Conservation (phyloP, 2,329 filamentous ascomycete species). For the Reticulascus tulasneorum region DNA sequence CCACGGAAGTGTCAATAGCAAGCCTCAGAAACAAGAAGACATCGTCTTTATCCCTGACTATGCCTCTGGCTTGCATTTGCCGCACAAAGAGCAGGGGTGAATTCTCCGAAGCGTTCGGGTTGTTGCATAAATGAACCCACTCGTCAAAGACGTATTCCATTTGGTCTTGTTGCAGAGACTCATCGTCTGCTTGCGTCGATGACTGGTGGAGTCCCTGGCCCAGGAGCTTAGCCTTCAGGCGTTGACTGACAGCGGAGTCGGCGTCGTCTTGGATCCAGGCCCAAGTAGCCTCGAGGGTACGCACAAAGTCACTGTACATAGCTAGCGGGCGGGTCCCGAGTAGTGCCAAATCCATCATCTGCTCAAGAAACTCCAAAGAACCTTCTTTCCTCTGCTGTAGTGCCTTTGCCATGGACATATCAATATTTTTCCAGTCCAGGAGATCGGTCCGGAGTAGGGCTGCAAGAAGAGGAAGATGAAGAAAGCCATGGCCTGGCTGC, state of each 20-base stretch:
- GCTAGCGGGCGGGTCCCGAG: conserved; percentile 74
- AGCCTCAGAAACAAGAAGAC: conserved; percentile 75
- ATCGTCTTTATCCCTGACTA: conserved; percentile 72
- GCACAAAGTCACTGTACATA: conserved; percentile 80
- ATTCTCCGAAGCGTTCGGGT: conserved; percentile 70
- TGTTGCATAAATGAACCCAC: conserved; percentile 81
- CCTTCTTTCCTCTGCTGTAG: conserved; percentile 66
- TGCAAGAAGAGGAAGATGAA: conserved; percentile 54
- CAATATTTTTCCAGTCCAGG: conserved; percentile 61
- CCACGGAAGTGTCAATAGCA: conserved; percentile 75
- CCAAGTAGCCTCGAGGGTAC: conserved; percentile 76
- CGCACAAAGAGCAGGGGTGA: conserved; percentile 72
- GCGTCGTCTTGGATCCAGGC: conserved; percentile 76
- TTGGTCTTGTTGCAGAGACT: conserved; percentile 62
- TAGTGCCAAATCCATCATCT: conserved; percentile 73
- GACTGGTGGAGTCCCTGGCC: conserved; percentile 48
- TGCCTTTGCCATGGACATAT: conserved; percentile 68
- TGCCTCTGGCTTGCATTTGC: conserved; percentile 71
- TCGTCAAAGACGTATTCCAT: conserved; percentile 95
- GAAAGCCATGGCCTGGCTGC: conserved; percentile 51
- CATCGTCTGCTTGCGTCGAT: neutral
- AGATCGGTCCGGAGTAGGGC: conserved; percentile 58
- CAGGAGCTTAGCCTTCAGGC: conserved; percentile 63
- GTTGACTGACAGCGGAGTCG: conserved; percentile 58
- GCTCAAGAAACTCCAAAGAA: conserved; percentile 75